Percentiles rank a stretch among this genome's conserved stretches.
phyloP scores from a whole-genome alignment of 2,329 filamentous ascomycete genomes.

The Graphiopsis chlorocephala region DNA sequence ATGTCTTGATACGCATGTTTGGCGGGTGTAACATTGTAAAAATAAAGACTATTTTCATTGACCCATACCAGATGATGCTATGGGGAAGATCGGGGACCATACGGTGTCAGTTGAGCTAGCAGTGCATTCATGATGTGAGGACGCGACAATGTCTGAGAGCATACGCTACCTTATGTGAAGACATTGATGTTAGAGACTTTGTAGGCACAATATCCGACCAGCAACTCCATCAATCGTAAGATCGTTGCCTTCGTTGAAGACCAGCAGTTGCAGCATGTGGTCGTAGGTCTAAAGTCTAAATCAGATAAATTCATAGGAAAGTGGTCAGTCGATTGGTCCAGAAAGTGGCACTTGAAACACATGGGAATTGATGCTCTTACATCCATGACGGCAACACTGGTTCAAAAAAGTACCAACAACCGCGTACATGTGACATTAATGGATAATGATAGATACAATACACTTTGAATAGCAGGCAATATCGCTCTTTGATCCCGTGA shows the following conservation, averaged over 20 bases:
- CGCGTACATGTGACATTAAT: background rate
- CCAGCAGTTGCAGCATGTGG: background rate
- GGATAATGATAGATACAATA: background rate
- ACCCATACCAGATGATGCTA: background rate
- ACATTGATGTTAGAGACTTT: background rate
- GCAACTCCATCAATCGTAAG: background rate
- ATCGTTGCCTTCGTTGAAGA: background rate
- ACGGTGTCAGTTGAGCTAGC: background rate
- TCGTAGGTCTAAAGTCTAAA: background rate
- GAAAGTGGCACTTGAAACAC: background rate
- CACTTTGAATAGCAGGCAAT: background rate
- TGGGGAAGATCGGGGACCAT: no score
- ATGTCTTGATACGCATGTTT: conserved; percentile 15
- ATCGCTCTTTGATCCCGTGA: background rate
- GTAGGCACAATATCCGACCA: background rate
- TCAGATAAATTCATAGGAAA: background rate
- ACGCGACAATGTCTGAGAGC: background rate
- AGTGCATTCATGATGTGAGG: background rate
- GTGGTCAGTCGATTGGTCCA: background rate
- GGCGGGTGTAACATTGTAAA: conserved; percentile 15
- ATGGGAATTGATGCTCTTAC: background rate
- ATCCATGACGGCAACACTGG: background rate
- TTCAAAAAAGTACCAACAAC: background rate
- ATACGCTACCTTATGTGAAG: background rate
- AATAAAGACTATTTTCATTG: conserved; percentile 13